Evolutionary conservation across 2,329 filamentous ascomycete genomes (phyloP), one percentile per base, ranked within the genome.

Genomic region (Sordariomycetes sp.): DNA sequence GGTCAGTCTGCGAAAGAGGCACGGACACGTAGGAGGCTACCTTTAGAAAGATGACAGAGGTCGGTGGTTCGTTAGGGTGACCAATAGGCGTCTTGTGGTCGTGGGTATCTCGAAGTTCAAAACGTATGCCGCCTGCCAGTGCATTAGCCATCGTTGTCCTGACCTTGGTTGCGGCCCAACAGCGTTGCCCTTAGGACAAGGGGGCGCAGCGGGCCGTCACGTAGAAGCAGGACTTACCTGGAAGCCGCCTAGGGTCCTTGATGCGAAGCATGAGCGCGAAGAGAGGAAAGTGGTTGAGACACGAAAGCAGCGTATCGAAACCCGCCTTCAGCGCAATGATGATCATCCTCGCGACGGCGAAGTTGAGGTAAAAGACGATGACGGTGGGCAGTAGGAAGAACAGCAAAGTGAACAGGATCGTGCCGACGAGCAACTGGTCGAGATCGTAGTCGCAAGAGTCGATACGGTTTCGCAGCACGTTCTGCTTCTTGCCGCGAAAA

Each of bases 381-480:
- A 98, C 87, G 0, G 92, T 98, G 0, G 92, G 92, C 4, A 98
- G 68, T 12, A 98, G 70, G 56, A 96, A 98, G 61, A 94, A 94
- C 2, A 98, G 72, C 7, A 98, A 67, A 0, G 92, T 96, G 53
- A 98, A 98, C 15, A 98, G 68, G 39, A 98, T 96, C 1, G 92
- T 98, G 40, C 92, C 92, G 7, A 98, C 79, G 6, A 98, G 78
- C 4, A 98, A 75, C 60, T 98, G 93, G 54, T 98, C 92, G 17
- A 98, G 74, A 54, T 96, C 92, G 61, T 98, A 98, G 61, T 96
- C 92, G 67, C 92, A 98, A 30, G 88, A 94, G 55, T 98, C 92
- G 49, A 98, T 96, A 60, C 92, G 87, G 52, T 95, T 94, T 41
- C 93, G 83, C 16, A 98, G 74, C 12, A 98, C 82, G 46, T 98